phyloP scores from a whole-genome alignment of 1,284 basidiomycete genomes.

The Peniophora sp. region DNA sequence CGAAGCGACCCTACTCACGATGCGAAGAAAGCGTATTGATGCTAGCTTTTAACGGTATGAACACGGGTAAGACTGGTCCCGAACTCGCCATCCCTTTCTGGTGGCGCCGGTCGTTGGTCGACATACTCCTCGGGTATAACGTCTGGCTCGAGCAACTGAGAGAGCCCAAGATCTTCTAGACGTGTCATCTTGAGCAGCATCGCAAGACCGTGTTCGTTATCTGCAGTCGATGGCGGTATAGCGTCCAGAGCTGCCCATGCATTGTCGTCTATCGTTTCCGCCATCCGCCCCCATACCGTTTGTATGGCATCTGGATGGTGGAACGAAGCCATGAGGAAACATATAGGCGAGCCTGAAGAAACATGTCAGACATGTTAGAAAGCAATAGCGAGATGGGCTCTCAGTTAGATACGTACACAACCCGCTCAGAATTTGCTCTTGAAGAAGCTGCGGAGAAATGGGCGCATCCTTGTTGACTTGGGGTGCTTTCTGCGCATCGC shows the following conservation, averaged over 20 bases:
- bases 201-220: slow-evolving; percentile 43
- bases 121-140: slow-evolving; percentile 13
- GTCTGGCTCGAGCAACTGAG: slow-evolving; percentile 52
- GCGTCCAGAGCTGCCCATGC: slow-evolving; percentile 57
- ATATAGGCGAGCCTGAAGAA: slow-evolving; percentile 64
- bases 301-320: slow-evolving; percentile 57
- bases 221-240: slow-evolving; percentile 21
- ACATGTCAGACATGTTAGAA: neutral
- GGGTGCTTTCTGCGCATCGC: slow-evolving; percentile 19
- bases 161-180: slow-evolving; percentile 65
- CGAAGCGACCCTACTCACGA: too few relatives aligned
- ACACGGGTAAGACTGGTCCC: neutral
- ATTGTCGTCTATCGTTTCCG: slow-evolving; percentile 57
- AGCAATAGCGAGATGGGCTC: too few relatives aligned
- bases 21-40: neutral
- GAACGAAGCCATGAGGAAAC: slow-evolving; percentile 65
- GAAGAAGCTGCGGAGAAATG: slow-evolving; percentile 34
- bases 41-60: neutral
- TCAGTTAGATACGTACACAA: too few relatives aligned
- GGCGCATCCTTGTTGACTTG: slow-evolving; percentile 15
- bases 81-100: neutral
- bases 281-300: slow-evolving; percentile 60
- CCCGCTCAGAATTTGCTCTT: slow-evolving; percentile 67
- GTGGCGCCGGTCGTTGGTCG: neutral
- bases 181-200: slow-evolving; percentile 71